Percentiles rank a stretch among this genome's conserved stretches.
These are phyloP conservation scores for Colletotrichum sp. DNA, from an alignment of 2,329 filamentous ascomycete species.

Conservation along the genomic window DNA sequence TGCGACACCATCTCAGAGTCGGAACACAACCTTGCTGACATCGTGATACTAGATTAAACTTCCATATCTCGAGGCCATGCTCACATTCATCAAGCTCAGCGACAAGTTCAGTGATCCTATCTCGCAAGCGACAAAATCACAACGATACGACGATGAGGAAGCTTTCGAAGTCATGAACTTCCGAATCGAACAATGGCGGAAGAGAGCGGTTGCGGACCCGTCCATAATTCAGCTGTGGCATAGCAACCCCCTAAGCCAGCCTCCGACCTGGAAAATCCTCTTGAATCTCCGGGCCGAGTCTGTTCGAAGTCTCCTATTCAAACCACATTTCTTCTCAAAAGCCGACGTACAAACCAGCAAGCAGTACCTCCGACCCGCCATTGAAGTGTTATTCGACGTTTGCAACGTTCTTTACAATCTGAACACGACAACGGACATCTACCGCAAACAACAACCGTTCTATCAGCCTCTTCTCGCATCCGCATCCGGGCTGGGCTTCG, in stretches of 20 bases:
- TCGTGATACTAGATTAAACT: neutral
- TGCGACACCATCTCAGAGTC: neutral
- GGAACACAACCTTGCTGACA: neutral
- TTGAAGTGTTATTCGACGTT: neutral
- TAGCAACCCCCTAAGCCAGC: neutral
- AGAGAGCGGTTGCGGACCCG: constrained; percentile 23
- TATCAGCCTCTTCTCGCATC: neutral
- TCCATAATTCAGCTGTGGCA: neutral
- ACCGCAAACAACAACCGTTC: neutral
- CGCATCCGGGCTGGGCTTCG: neutral
- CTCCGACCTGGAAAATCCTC: neutral
- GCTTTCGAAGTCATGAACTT: constrained; percentile 33
- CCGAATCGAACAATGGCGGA: constrained; percentile 29
- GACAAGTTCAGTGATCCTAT: constrained; percentile 25
- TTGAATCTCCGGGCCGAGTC: neutral
- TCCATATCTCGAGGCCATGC: constrained; percentile 25
- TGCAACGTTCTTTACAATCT: neutral
- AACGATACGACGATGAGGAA: constrained; percentile 27
- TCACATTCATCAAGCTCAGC: constrained; percentile 24
- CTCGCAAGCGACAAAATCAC: constrained; percentile 7
- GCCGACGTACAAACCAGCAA: neutral
- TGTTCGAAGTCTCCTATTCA: neutral
- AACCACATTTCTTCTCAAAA: neutral
- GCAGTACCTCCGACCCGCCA: neutral
- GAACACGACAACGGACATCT: neutral